Evolutionary conservation across 129 eudicot genomes (phyloP).

Genomic region (Escallonia herrerae): DNA sequence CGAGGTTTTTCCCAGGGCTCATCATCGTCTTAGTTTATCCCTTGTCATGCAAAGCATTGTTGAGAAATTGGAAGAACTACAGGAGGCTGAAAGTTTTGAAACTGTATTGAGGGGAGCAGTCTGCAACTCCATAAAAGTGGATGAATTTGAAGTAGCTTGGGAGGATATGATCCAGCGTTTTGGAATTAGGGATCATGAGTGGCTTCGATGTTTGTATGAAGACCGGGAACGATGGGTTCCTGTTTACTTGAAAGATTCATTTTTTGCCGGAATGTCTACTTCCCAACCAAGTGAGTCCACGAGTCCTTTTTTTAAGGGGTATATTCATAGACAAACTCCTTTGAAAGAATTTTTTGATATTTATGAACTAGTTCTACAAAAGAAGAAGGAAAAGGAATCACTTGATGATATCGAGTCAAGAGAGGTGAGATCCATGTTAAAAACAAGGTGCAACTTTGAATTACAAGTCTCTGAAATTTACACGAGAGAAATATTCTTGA

Average conservation of each 20-base stretch:
- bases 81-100: slow-evolving; percentile 49
- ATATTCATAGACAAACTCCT: slow-evolving; percentile 52
- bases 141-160: slow-evolving; percentile 83
- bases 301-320: slow-evolving; percentile 46
- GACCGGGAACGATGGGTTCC: slow-evolving; percentile 92
- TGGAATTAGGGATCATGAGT: slow-evolving; percentile 35
- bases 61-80: slow-evolving; percentile 34
- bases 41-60: slow-evolving; percentile 49
- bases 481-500: slow-evolving; percentile 57
- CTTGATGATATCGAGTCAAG: slow-evolving; percentile 65
- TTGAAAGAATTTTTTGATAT: slow-evolving; percentile 55
- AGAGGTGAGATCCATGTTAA: slow-evolving; percentile 38
- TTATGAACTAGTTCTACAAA: slow-evolving; percentile 43
- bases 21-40: slow-evolving; percentile 53
- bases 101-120: slow-evolving; percentile 39
- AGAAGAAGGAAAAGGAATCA: slow-evolving; percentile 51
- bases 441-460: slow-evolving; percentile 52
- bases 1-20: slow-evolving; percentile 76
- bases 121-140: slow-evolving; percentile 42
- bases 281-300: slow-evolving; percentile 35
- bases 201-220: slow-evolving; percentile 39
- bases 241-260: slow-evolving; percentile 58
- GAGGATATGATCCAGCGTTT: slow-evolving; percentile 64
- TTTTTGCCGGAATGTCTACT: slow-evolving; percentile 53
- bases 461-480: slow-evolving; percentile 58